Conservation (phyloP, 73 alveolate genomes). For the Uronychia binucleata region DNA sequence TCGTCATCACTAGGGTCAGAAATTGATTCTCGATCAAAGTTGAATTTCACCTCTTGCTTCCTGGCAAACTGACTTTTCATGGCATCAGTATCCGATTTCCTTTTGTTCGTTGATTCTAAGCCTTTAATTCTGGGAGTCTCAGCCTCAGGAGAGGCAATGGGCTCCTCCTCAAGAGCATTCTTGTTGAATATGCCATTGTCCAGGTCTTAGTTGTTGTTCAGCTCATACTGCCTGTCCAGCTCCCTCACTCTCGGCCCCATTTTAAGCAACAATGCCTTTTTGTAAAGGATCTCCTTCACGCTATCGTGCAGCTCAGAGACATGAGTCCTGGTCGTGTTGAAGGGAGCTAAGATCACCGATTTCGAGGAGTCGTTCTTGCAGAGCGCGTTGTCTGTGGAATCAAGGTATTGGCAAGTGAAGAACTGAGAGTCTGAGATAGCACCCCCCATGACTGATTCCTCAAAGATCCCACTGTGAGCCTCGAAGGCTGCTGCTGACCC, state of each 20-base stretch:
- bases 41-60: too few relatives aligned
- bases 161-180: too few relatives aligned
- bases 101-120: too few relatives aligned
- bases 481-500: constrained; percentile 43
- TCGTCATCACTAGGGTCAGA: too few relatives aligned
- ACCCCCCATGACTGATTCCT: constrained; percentile 1
- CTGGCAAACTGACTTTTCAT: too few relatives aligned
- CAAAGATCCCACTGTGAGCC: constrained; percentile 24
- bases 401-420: constrained; percentile 49
- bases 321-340: constrained; percentile 67
- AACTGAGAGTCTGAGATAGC: constrained; percentile 26
- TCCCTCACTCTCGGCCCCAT: constrained; percentile 80
- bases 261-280: constrained; percentile 69
- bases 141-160: too few relatives aligned
- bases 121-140: too few relatives aligned
- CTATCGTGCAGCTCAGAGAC: constrained; percentile 6
- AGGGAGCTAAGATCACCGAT: constrained; percentile 60
- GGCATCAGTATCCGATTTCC: too few relatives aligned
- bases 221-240: constrained; percentile 83
- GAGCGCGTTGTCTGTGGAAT: constrained; percentile 43
- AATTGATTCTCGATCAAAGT: too few relatives aligned
- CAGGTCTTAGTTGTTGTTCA: constrained; percentile 80
- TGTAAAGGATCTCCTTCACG: constrained; percentile 12
- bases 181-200: constrained; percentile 85
- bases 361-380: constrained; percentile 46